These are phyloP conservation scores for Cryptococcus sp. DNA, from an alignment of 1,284 basidiomycete species.

Conservation along the genomic window DNA sequence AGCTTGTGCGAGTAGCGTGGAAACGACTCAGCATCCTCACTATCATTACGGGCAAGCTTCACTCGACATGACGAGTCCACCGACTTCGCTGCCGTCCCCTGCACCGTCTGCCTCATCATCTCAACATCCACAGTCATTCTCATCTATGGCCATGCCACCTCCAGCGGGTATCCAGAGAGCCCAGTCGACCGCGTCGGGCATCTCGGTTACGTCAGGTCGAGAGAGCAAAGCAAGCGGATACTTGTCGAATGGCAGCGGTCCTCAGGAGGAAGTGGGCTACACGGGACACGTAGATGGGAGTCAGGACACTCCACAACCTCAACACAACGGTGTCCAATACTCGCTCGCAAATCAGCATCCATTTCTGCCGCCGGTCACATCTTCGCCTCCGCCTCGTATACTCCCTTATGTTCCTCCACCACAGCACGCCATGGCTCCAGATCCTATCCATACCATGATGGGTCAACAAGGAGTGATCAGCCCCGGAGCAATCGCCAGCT, in stretches of 20 bases:
- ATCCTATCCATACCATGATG: constrained; percentile 36
- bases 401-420: constrained; percentile 42
- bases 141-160: constrained; percentile 24
- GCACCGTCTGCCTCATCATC: constrained; percentile 32
- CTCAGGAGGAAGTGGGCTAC: not conserved
- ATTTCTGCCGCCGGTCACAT: constrained; percentile 35
- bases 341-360: not conserved
- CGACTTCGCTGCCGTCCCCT: constrained; percentile 33
- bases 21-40: not conserved
- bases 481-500: not conserved
- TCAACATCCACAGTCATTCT: constrained; percentile 17
- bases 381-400: constrained; percentile 40
- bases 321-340: constrained; percentile 1
- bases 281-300: constrained; percentile 3
- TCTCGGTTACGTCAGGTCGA: constrained; percentile 13
- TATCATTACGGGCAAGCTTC: not conserved
- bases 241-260: constrained; percentile 9
- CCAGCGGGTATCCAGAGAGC: constrained; percentile 13
- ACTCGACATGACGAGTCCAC: constrained; percentile 29
- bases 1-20: not conserved
- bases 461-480: constrained; percentile 3
- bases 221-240: constrained; percentile 2
- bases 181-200: constrained; percentile 16
- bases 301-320: constrained; percentile 5
- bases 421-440: constrained; percentile 44